These are phyloP conservation scores for Sanguinoderma infundibulare DNA, from an alignment of 1,284 basidiomycete species.

Conservation along the genomic window DNA sequence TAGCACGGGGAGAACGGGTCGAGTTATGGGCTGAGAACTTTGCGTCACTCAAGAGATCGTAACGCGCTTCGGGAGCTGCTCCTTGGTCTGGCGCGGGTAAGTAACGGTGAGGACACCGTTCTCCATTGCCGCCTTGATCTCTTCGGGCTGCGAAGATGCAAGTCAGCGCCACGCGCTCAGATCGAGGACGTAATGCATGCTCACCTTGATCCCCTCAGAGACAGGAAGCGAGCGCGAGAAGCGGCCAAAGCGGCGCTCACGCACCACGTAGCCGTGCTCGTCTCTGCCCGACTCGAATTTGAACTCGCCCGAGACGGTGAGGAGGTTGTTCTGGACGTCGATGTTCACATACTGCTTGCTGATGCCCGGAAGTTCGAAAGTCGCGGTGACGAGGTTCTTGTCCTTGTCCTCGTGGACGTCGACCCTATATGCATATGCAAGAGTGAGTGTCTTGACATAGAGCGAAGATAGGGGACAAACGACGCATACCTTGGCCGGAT, in stretches of 20 bases:
- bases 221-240: conserved; percentile 51
- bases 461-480: too few relatives aligned
- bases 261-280: conserved; percentile 50
- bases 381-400: conserved; percentile 47
- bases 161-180: background rate
- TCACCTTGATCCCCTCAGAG: conserved; percentile 52
- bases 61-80: conserved; percentile 32
- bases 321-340: conserved; percentile 44
- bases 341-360: conserved; percentile 47
- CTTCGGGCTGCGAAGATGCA: conserved; percentile 35
- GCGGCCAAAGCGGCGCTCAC: conserved; percentile 52
- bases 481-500: conserved; percentile 21
- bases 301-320: conserved; percentile 51
- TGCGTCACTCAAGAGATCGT: conserved; percentile 12
- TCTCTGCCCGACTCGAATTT: conserved; percentile 38
- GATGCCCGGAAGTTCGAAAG: conserved; percentile 54
- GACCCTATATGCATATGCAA: conserved; percentile 38
- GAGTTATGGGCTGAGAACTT: too few relatives aligned
- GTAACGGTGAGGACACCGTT: conserved; percentile 45
- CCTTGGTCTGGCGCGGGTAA: conserved; percentile 43
- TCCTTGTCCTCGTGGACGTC: conserved; percentile 50
- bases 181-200: background rate
- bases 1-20: too few relatives aligned
- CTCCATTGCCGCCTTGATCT: conserved; percentile 47
- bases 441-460: background rate